phyloP scores from a whole-genome alignment of 2,329 filamentous ascomycete species.

The Talaromyces verruculosus region DNA sequence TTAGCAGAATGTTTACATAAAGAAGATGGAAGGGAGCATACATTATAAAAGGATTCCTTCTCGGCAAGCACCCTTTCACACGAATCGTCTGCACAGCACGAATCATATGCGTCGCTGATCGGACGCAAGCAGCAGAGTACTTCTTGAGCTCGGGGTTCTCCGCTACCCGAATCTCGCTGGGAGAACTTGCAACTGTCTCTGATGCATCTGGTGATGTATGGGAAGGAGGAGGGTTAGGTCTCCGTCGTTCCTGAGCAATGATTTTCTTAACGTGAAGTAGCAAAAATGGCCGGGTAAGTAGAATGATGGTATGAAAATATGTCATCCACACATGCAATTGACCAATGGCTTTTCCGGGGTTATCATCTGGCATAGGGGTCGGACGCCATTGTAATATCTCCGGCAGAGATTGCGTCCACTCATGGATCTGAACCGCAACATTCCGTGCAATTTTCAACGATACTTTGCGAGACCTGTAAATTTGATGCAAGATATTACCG shows the following conservation, averaged over 20 bases:
- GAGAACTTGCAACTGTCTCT: constrained; percentile 23
- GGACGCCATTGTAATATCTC: constrained; percentile 53
- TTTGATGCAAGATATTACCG: constrained; percentile 57
- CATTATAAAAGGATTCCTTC: constrained; percentile 59
- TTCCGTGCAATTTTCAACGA: constrained; percentile 59
- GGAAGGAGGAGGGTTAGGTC: not conserved
- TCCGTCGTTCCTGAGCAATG: constrained; percentile 17
- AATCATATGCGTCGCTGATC: constrained; percentile 54
- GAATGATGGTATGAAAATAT: constrained; percentile 62
- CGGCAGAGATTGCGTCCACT: constrained; percentile 53
- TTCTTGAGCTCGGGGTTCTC: constrained; percentile 24
- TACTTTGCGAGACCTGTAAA: constrained; percentile 62
- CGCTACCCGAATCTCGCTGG: constrained; percentile 22
- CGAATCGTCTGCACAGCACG: constrained; percentile 49
- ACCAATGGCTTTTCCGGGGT: constrained; percentile 55
- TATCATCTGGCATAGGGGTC: constrained; percentile 43
- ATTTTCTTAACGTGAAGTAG: constrained; percentile 26
- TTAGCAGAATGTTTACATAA: not conserved
- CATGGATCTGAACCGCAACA: constrained; percentile 55
- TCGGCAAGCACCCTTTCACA: constrained; percentile 49
- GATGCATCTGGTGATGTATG: constrained; percentile 15
- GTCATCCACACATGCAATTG: constrained; percentile 64
- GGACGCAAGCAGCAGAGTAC: constrained; percentile 54
- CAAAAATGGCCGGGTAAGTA: constrained; percentile 62
- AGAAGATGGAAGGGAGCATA: constrained; percentile 39